phyloP scores from a whole-genome alignment of 495 filamentous ascomycete genomes.

The Neurospora tetraspora region DNA sequence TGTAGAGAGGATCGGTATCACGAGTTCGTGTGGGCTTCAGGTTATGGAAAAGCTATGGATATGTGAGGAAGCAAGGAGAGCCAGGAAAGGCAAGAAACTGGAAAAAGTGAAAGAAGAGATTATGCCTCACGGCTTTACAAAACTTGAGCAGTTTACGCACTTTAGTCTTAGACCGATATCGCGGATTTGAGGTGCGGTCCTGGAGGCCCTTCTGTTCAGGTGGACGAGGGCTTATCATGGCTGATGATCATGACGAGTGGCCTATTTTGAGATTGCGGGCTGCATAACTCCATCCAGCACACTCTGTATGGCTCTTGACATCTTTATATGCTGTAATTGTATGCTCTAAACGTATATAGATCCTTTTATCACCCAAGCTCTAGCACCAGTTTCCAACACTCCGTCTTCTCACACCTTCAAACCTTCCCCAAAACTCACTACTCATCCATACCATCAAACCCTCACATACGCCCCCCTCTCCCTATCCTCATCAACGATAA shows the following conservation, averaged over 20 bases:
- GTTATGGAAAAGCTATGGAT: neutral
- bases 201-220: neutral
- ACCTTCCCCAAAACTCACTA: neutral
- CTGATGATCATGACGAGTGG: neutral
- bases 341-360: neutral
- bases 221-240: neutral
- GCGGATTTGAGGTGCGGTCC: neutral
- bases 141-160: neutral
- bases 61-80: neutral
- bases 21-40: neutral
- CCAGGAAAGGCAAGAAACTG: neutral
- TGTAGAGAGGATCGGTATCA: neutral
- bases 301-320: neutral
- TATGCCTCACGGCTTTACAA: neutral
- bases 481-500: neutral
- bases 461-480: neutral
- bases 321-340: neutral
- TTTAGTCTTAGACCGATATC: neutral
- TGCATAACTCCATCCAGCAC: neutral
- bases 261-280: neutral
- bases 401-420: neutral
- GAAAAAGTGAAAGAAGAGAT: neutral
- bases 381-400: neutral
- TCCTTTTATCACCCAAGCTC: neutral
- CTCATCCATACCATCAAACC: too few species aligned